Evolutionary conservation across 2,329 filamentous ascomycete genomes (phyloP), one percentile per base, ranked within the genome.

Genomic region (Arthrobotrys sphaeroides): DNA sequence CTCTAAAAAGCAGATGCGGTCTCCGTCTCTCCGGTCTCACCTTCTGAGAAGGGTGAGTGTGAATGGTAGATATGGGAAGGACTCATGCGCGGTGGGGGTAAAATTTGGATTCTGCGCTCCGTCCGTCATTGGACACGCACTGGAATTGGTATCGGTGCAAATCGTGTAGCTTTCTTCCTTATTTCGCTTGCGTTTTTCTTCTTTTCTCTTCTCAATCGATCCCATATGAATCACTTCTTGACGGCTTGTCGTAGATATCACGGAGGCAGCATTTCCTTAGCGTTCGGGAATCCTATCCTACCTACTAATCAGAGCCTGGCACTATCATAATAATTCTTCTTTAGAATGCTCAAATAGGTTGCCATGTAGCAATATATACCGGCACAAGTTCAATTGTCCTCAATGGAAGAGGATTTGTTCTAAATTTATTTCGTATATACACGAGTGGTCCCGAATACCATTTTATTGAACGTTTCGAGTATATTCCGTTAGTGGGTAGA

Each of bases 161-260:
- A 73, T 28, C 47, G 61, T 66, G 68, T 73, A 66, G 45, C 69
- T 53, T 66, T 64, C 26, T 57, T 64, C 26, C 55, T 65, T 65
- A 33, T 47, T 66, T 60, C 24, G n/a, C 26, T 66, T 45, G 26
- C 38, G 24, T 47, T 40, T n/a, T 73, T 60, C 22, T 26, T 61
- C 61, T 69, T 26, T 49, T 47, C 5, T 28, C n/a, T 51, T 22
- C 9, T 16, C 66, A 70, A 70, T 62, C 24, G 66, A 62, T 49
- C 45, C 45, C 20, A 51, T 51, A 38, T 55, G 10, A 47, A 59
- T 38, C 26, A 38, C 31, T 31, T 64, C 16, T 28, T 40, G 53
- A 12, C 18, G 18, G 47, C 20, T 49, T 70, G 51, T 43, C 42
- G 65, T 60, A 57, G 51, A 67, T 67, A 47, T 42, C 28, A 20